These are phyloP conservation scores for Cercospora nicotianae DNA, from an alignment of 2,329 filamentous ascomycete genomes.

Conservation along the genomic window DNA sequence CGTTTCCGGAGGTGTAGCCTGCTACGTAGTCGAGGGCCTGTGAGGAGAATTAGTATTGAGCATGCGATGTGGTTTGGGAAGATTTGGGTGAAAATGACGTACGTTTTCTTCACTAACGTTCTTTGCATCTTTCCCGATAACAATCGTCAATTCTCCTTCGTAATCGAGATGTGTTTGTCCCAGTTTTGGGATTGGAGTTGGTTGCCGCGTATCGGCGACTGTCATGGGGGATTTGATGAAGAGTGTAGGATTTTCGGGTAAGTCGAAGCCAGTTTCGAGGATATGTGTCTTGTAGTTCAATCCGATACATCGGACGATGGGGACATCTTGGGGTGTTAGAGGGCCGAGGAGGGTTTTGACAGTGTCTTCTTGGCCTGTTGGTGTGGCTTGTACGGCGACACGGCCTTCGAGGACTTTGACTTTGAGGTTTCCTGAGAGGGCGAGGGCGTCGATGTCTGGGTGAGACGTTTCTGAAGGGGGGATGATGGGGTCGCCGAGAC, in stretches of 20 bases:
- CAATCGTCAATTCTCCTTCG: slow-evolving; percentile 73
- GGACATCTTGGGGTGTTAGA: slow-evolving; percentile 52
- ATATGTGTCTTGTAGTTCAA: slow-evolving; percentile 61
- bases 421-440: slow-evolving; percentile 48
- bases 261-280: slow-evolving; percentile 59
- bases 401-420: slow-evolving; percentile 55
- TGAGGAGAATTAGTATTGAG: neutral
- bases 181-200: slow-evolving; percentile 64
- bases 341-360: slow-evolving; percentile 58
- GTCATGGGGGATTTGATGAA: slow-evolving; percentile 73
- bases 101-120: slow-evolving; percentile 61
- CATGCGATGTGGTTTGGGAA: neutral
- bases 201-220: slow-evolving; percentile 63
- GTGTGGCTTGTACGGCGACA: slow-evolving; percentile 47
- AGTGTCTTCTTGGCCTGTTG: slow-evolving; percentile 56
- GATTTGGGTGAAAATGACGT: neutral
- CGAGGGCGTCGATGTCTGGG: slow-evolving; percentile 36
- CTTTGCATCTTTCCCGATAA: slow-evolving; percentile 67
- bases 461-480: slow-evolving; percentile 20
- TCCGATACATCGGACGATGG: slow-evolving; percentile 59
- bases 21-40: slow-evolving; percentile 68
- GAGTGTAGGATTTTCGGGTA: slow-evolving; percentile 69
- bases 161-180: slow-evolving; percentile 73
- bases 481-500: slow-evolving; percentile 71
- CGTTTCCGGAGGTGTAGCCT: slow-evolving; percentile 74